Evolutionary conservation across 2,329 filamentous ascomycete genomes (phyloP).

Genomic region (Neonectria hederae): DNA sequence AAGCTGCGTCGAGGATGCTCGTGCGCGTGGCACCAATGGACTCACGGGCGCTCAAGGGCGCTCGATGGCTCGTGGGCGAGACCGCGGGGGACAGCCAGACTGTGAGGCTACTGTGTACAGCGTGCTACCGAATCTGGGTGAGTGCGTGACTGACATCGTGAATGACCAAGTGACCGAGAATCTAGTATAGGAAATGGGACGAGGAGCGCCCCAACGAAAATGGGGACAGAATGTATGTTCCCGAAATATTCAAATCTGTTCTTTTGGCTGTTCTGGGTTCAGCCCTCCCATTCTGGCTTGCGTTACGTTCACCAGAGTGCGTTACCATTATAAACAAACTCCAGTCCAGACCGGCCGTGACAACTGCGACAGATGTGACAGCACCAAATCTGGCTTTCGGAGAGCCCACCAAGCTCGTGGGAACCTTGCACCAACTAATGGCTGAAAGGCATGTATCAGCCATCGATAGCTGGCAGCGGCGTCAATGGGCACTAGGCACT

Average conservation of each 20-base stretch:
- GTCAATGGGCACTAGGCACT: too few species aligned
- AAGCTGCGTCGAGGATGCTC: slow-evolving; percentile 21
- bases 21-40: slow-evolving; percentile 42
- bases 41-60: slow-evolving; percentile 21
- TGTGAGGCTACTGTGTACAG: slow-evolving; percentile 3
- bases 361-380: neutral
- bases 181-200: slow-evolving; percentile 1
- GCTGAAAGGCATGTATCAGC: neutral
- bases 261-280: slow-evolving; percentile 5
- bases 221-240: neutral
- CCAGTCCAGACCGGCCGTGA: neutral
- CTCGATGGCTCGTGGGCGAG: slow-evolving; percentile 14
- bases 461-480: neutral
- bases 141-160: slow-evolving; percentile 6
- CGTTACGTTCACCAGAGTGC: neutral
- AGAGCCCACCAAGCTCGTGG: neutral
- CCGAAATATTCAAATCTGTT: slow-evolving; percentile 4
- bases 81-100: slow-evolving; percentile 13
- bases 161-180: slow-evolving; percentile 1
- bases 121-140: slow-evolving; percentile 1
- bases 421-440: neutral
- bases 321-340: slow-evolving; percentile 7
- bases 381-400: neutral
- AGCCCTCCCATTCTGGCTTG: slow-evolving; percentile 7
- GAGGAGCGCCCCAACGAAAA: slow-evolving; percentile 4